Base-by-base conservation (phyloP, 2,329 filamentous ascomycete species). In the Tricladium varicosporioides region DNA sequence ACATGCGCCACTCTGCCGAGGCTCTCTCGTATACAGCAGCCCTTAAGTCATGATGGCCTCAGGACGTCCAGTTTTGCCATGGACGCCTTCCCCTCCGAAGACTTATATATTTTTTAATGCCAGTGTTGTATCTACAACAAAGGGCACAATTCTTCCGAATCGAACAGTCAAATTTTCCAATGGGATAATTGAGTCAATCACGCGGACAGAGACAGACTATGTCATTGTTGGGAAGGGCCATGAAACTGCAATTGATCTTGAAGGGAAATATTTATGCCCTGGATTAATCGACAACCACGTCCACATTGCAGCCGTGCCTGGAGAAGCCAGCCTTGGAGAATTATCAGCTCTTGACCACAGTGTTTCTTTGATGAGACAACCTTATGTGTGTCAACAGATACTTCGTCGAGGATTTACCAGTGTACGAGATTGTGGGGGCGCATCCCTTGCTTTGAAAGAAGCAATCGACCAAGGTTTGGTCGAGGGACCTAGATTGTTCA, bases 401-500 rank as follows among this genome's bases (percentile, higher is more conserved):
- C 74, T 85, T 0, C 68, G 71, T 43, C 75, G 82, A 11, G 82
- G 83, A 0, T 85, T 84, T 70, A 85, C 83, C 1, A 80, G 74
- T 1, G 74, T 82, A 4, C 75, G 83, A 2, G 82, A 86, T 65
- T 81, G 78, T 31, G 83, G 81, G 1, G 83, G 83, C 5, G 82
- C 82, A 1, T 73, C 73, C 0, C 68, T 79, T 0, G 79, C 82
- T 1, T 71, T 86, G n/a, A 80, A 80, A 60, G 75, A 84, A 60
- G 81, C 82, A 1, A 73, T 85, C 13, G 75, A 73, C 1, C 79
- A 85, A n/a, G 76, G 77, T 2, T 73, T 84, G 0, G 74, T 80
- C 36, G 75, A 76, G 1, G 82, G 81, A 0, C 83, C 82, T 0
- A 70, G 81, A 5, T 65, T 85, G 5, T 82, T 84, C 66, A 79